Evolutionary conservation across 108 stramenopile species (phyloP).

Genomic region (Fragilaria radians): DNA sequence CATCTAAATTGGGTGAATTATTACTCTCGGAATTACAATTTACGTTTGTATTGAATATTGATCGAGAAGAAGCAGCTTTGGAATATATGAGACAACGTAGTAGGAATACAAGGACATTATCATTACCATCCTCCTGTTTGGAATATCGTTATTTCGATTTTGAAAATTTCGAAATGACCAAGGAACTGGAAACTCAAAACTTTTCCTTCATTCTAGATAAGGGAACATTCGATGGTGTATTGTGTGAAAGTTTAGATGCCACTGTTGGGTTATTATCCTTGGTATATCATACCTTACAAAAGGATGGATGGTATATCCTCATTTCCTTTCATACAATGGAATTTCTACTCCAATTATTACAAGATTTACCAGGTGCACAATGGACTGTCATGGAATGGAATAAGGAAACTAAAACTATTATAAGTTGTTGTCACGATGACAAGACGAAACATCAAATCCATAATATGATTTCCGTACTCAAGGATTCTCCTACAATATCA

Average conservation of each 20-base stretch:
- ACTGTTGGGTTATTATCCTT: conserved; percentile 51
- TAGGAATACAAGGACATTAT: not conserved
- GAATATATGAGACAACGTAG: conserved; percentile 42
- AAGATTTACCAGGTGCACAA: conserved; percentile 58
- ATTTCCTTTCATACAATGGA: conserved; percentile 70
- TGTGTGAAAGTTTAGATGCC: conserved; percentile 61
- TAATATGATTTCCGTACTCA: no score
- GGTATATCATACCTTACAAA: conserved; percentile 49
- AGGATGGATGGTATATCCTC: conserved; percentile 60
- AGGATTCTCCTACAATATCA: no score
- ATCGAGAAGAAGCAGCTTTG: conserved; percentile 50
- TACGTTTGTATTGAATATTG: conserved; percentile 56
- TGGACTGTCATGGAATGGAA: conserved; percentile 46
- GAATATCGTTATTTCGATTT: conserved; percentile 15
- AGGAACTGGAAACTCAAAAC: not conserved
- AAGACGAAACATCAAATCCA: not conserved
- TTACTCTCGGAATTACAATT: conserved; percentile 33
- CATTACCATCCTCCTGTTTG: not conserved
- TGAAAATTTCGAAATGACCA: not conserved
- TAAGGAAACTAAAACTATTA: conserved; percentile 16
- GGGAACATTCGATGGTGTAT: conserved; percentile 72
- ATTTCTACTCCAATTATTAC: conserved; percentile 45
- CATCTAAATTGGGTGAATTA: conserved; percentile 64
- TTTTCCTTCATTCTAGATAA: conserved; percentile 61
- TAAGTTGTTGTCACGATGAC: not conserved